Base-by-base conservation (phyloP, 2,329 filamentous ascomycete species). In the Exophiala aquamarina region DNA sequence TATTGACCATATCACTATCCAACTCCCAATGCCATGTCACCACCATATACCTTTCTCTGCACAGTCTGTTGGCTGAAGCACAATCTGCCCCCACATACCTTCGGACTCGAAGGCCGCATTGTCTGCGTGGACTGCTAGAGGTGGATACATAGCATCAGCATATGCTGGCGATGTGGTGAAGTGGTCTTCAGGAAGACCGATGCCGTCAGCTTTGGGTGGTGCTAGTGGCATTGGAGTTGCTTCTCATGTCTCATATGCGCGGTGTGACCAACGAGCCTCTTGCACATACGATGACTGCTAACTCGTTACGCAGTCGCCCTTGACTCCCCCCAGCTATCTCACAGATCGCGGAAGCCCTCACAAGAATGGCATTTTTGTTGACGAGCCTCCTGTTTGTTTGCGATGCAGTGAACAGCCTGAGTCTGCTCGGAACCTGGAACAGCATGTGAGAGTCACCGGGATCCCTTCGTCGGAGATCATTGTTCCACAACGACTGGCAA, bases 181-280 rank as follows among this genome's bases (percentile, higher is more conserved):
- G 21, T 50, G 11, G 54, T 62, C 18, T 52, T 44, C 29, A 35
- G 61, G 5, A 50, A 44, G 19, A 59, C 58, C 4, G 60, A 63
- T 40, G 49, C 54, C 2, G 58, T 63, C 8, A 48, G 47, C 18
- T 63, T 61, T 43, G 61, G 60, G 9, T 63, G 60, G 61, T 62
- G 58, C 34, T 63, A 51, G 60, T 63, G 61, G 61, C 61, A 63
- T 53, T 63, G 60, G 59, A 49, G 50, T 11, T 63, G 60, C 49
- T 57, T 62, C 14, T 50, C 49, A n/a, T 63, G 61, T 39, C 35
- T 63, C 36, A 43, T 62, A 3, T 63, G 61, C 37, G 51, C 56
- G 15, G 61, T 61, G 38, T 26, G 50, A 17, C 20, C 14, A 43
- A 20, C 14, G 28, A 34, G 14, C 6, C n/a, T 26, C 29, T 15